A percentile compares a stretch with the other conserved stretches of the same genome.
Conservation (phyloP, 805 yeast species). For the Schwanniomyces sp. region DNA sequence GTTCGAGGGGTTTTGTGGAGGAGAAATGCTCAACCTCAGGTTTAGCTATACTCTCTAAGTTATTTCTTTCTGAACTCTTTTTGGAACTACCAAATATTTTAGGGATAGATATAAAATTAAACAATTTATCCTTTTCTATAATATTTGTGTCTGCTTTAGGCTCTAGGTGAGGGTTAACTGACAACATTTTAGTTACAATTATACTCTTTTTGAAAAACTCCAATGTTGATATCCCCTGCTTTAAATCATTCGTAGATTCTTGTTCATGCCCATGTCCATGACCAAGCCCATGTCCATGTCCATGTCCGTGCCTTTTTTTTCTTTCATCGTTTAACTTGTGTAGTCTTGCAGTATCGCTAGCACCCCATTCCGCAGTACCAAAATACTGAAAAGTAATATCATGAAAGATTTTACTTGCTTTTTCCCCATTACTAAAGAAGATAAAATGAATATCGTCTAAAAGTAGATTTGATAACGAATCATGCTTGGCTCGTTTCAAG, state of each 20-base stretch:
- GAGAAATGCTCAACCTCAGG: background rate
- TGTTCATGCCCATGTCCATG: no score
- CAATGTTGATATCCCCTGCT: slow-evolving; percentile 14
- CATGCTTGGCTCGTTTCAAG: background rate
- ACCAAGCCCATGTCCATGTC: no score
- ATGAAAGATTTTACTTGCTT: slow-evolving; percentile 41
- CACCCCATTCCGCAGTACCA: background rate
- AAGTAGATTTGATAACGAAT: slow-evolving; percentile 36
- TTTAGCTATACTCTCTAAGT: background rate
- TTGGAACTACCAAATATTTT: slow-evolving; percentile 15
- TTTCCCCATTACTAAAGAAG: slow-evolving; percentile 54
- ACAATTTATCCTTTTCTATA: background rate
- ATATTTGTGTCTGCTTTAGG: background rate
- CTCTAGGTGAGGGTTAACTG: background rate
- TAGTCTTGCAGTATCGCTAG: background rate
- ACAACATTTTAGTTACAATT: background rate
- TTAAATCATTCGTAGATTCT: background rate
- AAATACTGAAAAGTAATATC: slow-evolving; percentile 17
- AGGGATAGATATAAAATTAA: slow-evolving; percentile 14
- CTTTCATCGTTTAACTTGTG: background rate
- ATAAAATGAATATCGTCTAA: slow-evolving; percentile 71
- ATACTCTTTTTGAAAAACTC: slow-evolving; percentile 1
- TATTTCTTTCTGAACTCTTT: slow-evolving; percentile 4
- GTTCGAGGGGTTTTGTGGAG: slow-evolving; percentile 3
- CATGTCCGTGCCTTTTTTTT: no score